Evolutionary conservation across 2,329 filamentous ascomycete genomes (phyloP).

Genomic region (Fusarium kyushuense): DNA sequence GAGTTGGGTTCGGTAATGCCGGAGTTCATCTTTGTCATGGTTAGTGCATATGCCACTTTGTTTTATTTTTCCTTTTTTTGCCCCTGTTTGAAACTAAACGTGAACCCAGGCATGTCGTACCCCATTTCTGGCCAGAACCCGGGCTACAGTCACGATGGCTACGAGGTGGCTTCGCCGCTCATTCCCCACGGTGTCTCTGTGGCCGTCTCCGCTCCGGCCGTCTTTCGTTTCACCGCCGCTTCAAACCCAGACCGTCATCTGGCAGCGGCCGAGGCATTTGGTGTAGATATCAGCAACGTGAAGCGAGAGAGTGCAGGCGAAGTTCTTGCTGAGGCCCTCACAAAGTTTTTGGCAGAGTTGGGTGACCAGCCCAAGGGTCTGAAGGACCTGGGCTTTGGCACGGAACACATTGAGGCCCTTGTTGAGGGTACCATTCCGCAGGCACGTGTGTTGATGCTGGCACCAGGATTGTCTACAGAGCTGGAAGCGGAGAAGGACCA

Average conservation of each 20-base stretch:
- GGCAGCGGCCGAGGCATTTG: conserved; percentile 88
- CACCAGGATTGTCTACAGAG: conserved; percentile 81
- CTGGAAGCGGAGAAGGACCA: conserved; percentile 78
- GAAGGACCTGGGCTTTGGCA: conserved; percentile 83
- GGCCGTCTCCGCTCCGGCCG: conserved; percentile 90
- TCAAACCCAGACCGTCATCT: conserved; percentile 95
- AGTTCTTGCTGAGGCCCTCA: conserved; percentile 84
- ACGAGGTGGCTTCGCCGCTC: conserved; percentile 79
- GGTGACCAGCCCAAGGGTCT: conserved; percentile 93
- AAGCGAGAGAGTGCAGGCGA: conserved; percentile 92
- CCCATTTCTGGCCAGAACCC: conserved; percentile 97
- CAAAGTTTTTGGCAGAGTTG: conserved; percentile 82
- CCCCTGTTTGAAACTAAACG: conserved; percentile 25
- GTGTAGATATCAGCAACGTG: conserved; percentile 87
- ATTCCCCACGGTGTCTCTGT: conserved; percentile 98
- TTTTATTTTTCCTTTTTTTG: background rate
- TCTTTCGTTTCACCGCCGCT: conserved; percentile 91
- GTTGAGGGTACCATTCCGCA: conserved; percentile 97
- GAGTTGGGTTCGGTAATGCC: conserved; percentile 97
- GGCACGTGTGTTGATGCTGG: conserved; percentile 88
- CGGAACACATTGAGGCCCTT: conserved; percentile 80
- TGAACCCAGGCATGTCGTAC: conserved; percentile 84
- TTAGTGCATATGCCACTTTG: conserved; percentile 49
- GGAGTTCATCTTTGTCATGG: conserved; percentile 84
- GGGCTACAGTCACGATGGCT: conserved; percentile 88